Evolutionary conservation across 352 stramenopile species (phyloP), one percentile per base, ranked within the genome.

Genomic region (Pythium dissotocum): DNA sequence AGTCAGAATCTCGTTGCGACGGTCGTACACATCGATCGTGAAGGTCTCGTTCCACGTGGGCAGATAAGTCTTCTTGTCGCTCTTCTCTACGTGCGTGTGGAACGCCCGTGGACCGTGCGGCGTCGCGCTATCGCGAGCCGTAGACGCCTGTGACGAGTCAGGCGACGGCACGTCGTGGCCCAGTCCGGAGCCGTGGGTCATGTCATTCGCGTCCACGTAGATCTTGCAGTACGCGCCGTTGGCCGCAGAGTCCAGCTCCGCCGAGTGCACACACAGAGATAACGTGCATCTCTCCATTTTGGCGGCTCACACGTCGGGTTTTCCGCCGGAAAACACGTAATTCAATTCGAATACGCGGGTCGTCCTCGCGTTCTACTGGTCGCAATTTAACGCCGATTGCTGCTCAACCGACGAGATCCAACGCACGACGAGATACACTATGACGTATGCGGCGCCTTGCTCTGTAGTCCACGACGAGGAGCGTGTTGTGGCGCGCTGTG

Each of bases 1-100:
- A 52, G 77, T 88, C 24, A 90, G 60, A 56, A 90, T 84, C 70
- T 87, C 78, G 8, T 61, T 48, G 42, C 18, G 63, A 6, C 58
- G 63, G 44, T 71, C 63, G 32, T 44, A 65, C 30, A 75, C 63
- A 44, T 70, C 63, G 63, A 75, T 60, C 16, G 40, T 67, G 46
- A 75, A 75, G 16, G 49, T 68, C 62, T 75, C 69, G 63, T 71
- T 71, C 69, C 69, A 75, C 26, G 59, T 60, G 14, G 69, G 69
- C 38, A 61, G 26, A 30, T 67, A 52, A 9, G 68, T 74, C 52
- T 74, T 74, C 42, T 67, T 66, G 35, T 62, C 61, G 46, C 54
- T 55, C 35, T 61, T 61, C 35, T 74, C 61, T 2, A 65, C 57
- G 56, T 70, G 61, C 56, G 68, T 74, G 61, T 74, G 68, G 58